These are phyloP conservation scores for Fraxinus excelsior DNA, from an alignment of 257 asterid species.

Conservation along the genomic window DNA sequence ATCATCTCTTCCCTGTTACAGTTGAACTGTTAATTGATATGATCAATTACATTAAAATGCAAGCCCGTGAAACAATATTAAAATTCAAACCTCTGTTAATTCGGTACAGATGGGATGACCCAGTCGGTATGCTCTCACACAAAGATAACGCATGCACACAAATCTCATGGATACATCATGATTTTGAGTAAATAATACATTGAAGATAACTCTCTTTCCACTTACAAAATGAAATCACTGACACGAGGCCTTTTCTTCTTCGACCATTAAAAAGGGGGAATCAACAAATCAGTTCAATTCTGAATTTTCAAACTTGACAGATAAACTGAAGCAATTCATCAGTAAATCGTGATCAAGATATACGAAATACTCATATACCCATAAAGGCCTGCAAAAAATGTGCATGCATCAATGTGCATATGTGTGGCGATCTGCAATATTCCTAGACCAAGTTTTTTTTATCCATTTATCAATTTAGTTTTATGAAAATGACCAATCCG, in stretches of 20 bases:
- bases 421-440: not conserved
- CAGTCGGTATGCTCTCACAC: not conserved
- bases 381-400: not conserved
- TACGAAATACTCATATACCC: not conserved
- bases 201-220: not conserved
- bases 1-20: not conserved
- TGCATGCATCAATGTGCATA: slow-evolving; percentile 25
- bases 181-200: not conserved
- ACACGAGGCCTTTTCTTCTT: not conserved
- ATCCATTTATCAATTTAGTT: too few relatives aligned
- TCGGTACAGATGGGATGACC: not conserved
- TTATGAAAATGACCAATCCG: slow-evolving; percentile 4
- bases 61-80: not conserved
- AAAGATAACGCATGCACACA: not conserved
- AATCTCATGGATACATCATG: not conserved
- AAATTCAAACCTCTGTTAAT: not conserved
- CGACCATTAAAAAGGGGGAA: not conserved
- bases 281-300: not conserved
- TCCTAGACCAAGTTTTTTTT: not conserved
- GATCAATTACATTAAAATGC: not conserved
- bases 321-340: not conserved
- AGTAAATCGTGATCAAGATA: not conserved
- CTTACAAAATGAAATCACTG: not conserved
- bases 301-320: not conserved
- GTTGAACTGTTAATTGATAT: not conserved